Evolutionary conservation across 345 rosid genomes (phyloP).

Genomic region (Pistacia vera): DNA sequence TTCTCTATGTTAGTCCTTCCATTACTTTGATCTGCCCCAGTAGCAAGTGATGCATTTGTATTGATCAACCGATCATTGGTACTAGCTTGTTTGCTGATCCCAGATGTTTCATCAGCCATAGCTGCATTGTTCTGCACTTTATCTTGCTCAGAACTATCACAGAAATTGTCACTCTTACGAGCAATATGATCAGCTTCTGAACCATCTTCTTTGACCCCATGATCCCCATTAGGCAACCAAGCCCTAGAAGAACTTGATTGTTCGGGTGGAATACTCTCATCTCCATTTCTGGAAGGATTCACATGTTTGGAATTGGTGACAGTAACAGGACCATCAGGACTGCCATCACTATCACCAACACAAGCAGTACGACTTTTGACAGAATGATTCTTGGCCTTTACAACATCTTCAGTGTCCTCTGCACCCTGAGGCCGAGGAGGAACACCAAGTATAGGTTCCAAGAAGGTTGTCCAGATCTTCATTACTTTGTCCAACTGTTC

Average conservation of each 20-base stretch:
- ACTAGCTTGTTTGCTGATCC: conserved; percentile 43
- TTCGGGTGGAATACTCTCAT: conserved; percentile 51
- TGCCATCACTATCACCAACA: conserved; percentile 61
- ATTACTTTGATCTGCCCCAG: conserved; percentile 49
- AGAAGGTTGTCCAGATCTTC: conserved; percentile 92
- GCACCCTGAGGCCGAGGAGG: conserved; percentile 85
- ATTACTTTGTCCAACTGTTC: conserved; percentile 89
- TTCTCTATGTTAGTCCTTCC: conserved; percentile 47
- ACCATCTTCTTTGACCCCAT: conserved; percentile 48
- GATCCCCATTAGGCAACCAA: conserved; percentile 57
- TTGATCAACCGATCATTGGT: conserved; percentile 34
- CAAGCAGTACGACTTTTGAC: conserved; percentile 44
- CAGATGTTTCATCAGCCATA: conserved; percentile 52
- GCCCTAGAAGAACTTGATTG: conserved; percentile 59
- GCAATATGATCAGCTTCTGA: conserved; percentile 39
- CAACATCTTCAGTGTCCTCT: conserved; percentile 80
- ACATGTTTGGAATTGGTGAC: conserved; percentile 48
- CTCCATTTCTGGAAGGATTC: conserved; percentile 56
- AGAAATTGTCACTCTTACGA: conserved; percentile 38
- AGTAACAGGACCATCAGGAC: conserved; percentile 46
- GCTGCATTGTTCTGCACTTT: conserved; percentile 46
- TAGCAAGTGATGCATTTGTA: conserved; percentile 37
- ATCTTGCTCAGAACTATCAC: conserved; percentile 44
- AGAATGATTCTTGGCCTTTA: conserved; percentile 57
- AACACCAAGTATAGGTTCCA: conserved; percentile 85